Evolutionary conservation across 495 filamentous ascomycete species (phyloP), one percentile per base, ranked within the genome.

Genomic region (Lasiosphaeriaceae sp.): DNA sequence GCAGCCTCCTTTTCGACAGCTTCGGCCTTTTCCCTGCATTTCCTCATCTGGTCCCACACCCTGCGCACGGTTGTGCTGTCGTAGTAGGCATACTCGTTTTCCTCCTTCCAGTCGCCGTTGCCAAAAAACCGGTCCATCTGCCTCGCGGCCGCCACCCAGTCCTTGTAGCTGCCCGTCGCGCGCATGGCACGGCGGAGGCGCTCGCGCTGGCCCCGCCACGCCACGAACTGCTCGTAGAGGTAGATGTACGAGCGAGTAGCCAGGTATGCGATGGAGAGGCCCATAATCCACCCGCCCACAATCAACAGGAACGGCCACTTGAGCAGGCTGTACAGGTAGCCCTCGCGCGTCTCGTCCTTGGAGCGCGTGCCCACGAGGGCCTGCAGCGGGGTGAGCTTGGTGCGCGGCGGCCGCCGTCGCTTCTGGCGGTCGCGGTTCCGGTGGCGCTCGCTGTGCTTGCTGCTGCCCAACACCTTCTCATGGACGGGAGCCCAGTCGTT

Each of bases 21-120:
- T 56, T 91, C 84, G 12, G 83, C 82, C 55, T 76, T 75, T 57
- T 72, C 65, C 29, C 88, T 77, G 34, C 76, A 70, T 62, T 72
- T 80, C 55, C 75, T 83, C 70, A 97, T 78, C 71, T 97, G 87
- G 16, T 84, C 79, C 59, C 83, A 80, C 34, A 92, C 90, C 58
- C 85, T 83, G 52, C 77, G 81, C 35, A 97, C 82, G 5, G 91
- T 97, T 56, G 84, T 81, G 56, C 84, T 83, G 70, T 97, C 91
- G 66, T 98, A 98, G 73, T 97, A 97, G 14, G 92, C 94, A 74
- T 92, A 97, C 54, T 89, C 90, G 58, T 96, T 90, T 20, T 79
- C 77, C 62, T 87, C 79, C 71, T 92, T 97, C 95, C 95, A 98
- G 55, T 75, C 66, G 57, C 89, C 84, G 59, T 91, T 93, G 1